These are phyloP conservation scores for Candida sanyiensis DNA, from an alignment of 805 yeast genomes.

Conservation along the genomic window DNA sequence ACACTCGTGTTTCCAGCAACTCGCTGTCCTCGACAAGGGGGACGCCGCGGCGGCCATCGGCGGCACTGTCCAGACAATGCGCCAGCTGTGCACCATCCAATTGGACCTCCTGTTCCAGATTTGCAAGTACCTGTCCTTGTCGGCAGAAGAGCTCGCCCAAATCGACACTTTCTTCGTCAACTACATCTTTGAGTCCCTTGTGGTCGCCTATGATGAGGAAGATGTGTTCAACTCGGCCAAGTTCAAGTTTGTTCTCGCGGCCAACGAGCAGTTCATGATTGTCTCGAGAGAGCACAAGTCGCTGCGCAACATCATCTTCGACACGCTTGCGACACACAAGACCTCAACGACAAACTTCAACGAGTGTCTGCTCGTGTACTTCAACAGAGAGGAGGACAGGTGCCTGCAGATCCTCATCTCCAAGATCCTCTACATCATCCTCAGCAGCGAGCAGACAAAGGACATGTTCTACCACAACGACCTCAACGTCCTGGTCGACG, in stretches of 20 bases:
- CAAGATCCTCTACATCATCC: conserved; percentile 68
- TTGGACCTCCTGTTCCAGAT: conserved; percentile 51
- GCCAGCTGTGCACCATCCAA: conserved; percentile 37
- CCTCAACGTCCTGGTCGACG: conserved; percentile 75
- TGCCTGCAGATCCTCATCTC: conserved; percentile 72
- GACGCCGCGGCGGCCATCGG: conserved; percentile 21
- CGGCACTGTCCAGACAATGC: conserved; percentile 29
- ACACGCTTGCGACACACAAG: conserved; percentile 36
- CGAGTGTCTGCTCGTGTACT: conserved; percentile 64
- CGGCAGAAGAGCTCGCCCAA: conserved; percentile 34
- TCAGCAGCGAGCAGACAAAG: conserved; percentile 53
- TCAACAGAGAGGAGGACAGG: conserved; percentile 71
- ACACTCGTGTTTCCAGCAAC: conserved; percentile 26
- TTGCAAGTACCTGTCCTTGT: conserved; percentile 44
- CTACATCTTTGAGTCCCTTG: conserved; percentile 41
- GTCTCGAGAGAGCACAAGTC: conserved; percentile 29
- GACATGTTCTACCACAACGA: conserved; percentile 79
- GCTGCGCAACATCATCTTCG: conserved; percentile 48
- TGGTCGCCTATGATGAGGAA: conserved; percentile 40
- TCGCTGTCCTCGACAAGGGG: conserved; percentile 23
- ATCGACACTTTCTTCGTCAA: conserved; percentile 42
- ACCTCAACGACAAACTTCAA: conserved; percentile 49
- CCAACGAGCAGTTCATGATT: conserved; percentile 87
- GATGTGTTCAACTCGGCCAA: conserved; percentile 61
- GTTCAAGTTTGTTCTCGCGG: conserved; percentile 62